A percentile compares a stretch with the other conserved stretches of the same genome.
These are phyloP conservation scores for Babesia caballi DNA, from an alignment of 169 alveolate genomes.

Conservation along the genomic window DNA sequence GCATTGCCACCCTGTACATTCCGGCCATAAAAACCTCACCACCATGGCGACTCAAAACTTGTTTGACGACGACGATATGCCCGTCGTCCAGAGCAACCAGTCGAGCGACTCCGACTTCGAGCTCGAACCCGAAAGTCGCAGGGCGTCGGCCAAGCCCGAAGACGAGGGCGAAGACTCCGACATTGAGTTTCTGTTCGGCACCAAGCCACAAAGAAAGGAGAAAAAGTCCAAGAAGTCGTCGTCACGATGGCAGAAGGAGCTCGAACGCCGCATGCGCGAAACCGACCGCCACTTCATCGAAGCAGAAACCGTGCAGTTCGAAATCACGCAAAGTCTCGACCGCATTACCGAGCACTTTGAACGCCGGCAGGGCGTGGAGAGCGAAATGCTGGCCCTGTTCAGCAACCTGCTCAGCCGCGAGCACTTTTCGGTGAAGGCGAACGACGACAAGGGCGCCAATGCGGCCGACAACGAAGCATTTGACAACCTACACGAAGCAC, in stretches of 20 bases:
- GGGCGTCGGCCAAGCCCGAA: background rate
- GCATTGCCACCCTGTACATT: too few species aligned
- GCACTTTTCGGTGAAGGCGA: slow-evolving; percentile 16
- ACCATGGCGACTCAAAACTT: slow-evolving; percentile 8
- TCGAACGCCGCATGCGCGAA: slow-evolving; percentile 49
- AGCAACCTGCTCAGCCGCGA: slow-evolving; percentile 51
- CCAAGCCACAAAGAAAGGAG: background rate
- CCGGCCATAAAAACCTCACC: too few species aligned
- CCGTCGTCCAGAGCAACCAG: slow-evolving; percentile 40
- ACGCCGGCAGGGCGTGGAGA: slow-evolving; percentile 49
- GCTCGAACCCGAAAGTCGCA: slow-evolving; percentile 3
- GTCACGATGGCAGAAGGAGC: slow-evolving; percentile 44
- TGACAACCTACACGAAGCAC: too few species aligned
- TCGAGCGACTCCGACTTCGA: slow-evolving; percentile 47
- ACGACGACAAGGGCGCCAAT: background rate
- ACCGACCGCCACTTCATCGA: slow-evolving; percentile 33
- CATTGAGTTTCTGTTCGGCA: slow-evolving; percentile 56
- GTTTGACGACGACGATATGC: slow-evolving; percentile 20
- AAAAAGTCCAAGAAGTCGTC: slow-evolving; percentile 20
- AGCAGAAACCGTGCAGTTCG: slow-evolving; percentile 35
- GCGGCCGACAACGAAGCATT: background rate
- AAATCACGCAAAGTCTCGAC: slow-evolving; percentile 2
- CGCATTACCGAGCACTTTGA: slow-evolving; percentile 29
- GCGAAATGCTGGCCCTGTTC: slow-evolving; percentile 55
- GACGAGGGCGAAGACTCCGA: slow-evolving; percentile 23